Evolutionary conservation across 129 eudicot genomes (phyloP), one percentile per base, ranked within the genome.

Genomic region (Oenanthe sinensis): DNA sequence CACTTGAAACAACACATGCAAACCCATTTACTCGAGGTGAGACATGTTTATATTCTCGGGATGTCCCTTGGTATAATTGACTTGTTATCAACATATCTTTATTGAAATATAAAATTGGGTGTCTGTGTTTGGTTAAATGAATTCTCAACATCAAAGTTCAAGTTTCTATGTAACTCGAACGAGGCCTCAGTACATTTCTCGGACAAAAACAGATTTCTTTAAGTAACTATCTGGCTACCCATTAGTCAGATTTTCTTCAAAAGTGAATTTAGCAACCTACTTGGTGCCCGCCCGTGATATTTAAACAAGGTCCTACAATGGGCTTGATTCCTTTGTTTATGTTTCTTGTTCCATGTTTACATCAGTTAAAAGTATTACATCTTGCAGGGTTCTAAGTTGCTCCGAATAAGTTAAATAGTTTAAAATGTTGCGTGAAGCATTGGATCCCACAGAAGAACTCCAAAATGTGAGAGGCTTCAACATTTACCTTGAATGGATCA

Each of bases 401-500:
- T 60, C 17, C 49, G 71, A 77, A 24, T 65, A 12, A 83, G 54
- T 69, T 74, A 45, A 36, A 33, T 71, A 50, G 16, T 54, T 80
- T 44, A 77, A 48, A 81, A 73, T 67, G 69, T 11, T 13, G 96
- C 83, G 99, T 96, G 99, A 95, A 79, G 99, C 97, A 90, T 96
- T 96, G 97, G 99, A 96, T 96, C 97, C 97, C 97, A 81, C 58
- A 42, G 79, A 77, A 82, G 97, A 92, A 88, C 97, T 96, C 99
- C 99, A 92, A 96, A 90, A 89, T 96, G 99, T 89, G 82, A 85
- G 99, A 87, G 95, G 95, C 91, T 58, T 79, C 71, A 63, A 37
- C 40, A 48, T 50, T 24, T 82, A 49, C 85, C 91, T 96, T 96
- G 99, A 87, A 78, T 89, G 97, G 99, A 96, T 86, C 85, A 96